phyloP scores from a whole-genome alignment of 495 filamentous ascomycete genomes.

The Parachaetomium inaequale region DNA sequence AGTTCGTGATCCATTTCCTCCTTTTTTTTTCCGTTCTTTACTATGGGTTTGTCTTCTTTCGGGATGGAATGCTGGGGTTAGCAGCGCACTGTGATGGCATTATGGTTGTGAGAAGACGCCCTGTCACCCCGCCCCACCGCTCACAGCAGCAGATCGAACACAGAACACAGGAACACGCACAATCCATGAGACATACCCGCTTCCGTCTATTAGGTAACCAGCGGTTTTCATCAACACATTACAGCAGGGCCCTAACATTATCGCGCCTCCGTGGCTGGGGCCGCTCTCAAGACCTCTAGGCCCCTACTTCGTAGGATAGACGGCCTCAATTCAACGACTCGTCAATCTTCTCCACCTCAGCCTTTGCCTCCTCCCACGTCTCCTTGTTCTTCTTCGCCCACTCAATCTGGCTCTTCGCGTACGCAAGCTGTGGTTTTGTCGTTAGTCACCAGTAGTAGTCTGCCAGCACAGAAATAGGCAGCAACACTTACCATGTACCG shows the following conservation, averaged over 20 bases:
- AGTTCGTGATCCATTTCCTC: no score
- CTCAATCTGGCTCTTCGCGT: slow-evolving; percentile 90
- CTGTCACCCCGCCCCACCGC: no score
- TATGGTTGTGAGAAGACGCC: no score
- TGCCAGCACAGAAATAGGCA: background rate
- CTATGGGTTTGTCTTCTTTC: no score
- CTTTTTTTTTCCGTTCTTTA: no score
- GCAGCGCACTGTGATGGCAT: no score
- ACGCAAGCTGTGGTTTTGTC: slow-evolving; percentile 65
- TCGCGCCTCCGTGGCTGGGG: background rate
- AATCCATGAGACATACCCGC: background rate
- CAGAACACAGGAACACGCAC: no score
- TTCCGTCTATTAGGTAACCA: background rate
- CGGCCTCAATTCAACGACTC: slow-evolving; percentile 30
- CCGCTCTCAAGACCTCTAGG: background rate
- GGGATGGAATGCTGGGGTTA: no score
- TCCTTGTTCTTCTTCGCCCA: slow-evolving; percentile 98
- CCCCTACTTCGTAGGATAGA: background rate
- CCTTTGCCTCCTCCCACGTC: slow-evolving; percentile 91
- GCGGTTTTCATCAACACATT: background rate
- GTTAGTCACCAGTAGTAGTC: background rate
- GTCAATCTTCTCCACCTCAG: slow-evolving; percentile 87
- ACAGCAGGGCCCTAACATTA: background rate
- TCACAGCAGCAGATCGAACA: background rate
- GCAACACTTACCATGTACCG: slow-evolving; percentile 91